A percentile compares a stretch with the other conserved stretches of the same genome.
phyloP scores from a whole-genome alignment of 2,329 filamentous ascomycete genomes.

The Colletotrichum sp. region DNA sequence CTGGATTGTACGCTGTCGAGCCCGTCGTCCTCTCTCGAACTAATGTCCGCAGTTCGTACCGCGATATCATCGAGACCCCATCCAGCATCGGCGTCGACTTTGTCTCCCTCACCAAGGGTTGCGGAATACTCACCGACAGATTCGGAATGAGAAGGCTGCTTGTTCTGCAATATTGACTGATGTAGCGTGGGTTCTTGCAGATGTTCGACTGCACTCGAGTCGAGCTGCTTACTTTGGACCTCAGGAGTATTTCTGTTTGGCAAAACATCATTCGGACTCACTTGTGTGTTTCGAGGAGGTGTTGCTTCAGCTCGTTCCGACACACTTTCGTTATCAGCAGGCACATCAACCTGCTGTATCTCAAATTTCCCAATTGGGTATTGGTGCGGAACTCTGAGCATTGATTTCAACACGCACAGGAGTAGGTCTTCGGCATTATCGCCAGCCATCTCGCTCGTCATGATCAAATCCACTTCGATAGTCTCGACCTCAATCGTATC shows the following conservation, averaged over 20 bases:
- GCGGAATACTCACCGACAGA: not conserved
- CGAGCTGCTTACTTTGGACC: too few relatives aligned
- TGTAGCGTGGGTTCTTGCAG: too few relatives aligned
- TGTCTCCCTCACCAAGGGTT: not conserved
- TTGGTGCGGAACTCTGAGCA: not conserved
- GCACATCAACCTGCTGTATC: not conserved
- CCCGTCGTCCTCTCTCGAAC: too few relatives aligned
- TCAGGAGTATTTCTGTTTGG: too few relatives aligned
- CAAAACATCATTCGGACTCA: too few relatives aligned
- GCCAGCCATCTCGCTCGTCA: not conserved
- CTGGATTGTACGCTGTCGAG: too few relatives aligned
- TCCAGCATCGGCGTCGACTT: accelerated
- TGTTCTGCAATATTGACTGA: not conserved
- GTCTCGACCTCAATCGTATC: not conserved
- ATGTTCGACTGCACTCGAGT: too few relatives aligned
- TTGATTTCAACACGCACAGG: not conserved
- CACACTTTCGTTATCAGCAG: too few relatives aligned
- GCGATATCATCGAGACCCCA: not conserved
- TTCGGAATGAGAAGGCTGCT: not conserved
- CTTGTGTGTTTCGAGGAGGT: accelerated
- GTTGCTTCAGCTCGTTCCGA: accelerated
- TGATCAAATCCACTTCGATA: not conserved
- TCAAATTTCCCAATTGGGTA: not conserved
- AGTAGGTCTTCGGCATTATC: not conserved
- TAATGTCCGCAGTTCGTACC: too few relatives aligned